Base-by-base conservation (phyloP, 306 rosid genomes). In the Gillenia trifoliata region DNA sequence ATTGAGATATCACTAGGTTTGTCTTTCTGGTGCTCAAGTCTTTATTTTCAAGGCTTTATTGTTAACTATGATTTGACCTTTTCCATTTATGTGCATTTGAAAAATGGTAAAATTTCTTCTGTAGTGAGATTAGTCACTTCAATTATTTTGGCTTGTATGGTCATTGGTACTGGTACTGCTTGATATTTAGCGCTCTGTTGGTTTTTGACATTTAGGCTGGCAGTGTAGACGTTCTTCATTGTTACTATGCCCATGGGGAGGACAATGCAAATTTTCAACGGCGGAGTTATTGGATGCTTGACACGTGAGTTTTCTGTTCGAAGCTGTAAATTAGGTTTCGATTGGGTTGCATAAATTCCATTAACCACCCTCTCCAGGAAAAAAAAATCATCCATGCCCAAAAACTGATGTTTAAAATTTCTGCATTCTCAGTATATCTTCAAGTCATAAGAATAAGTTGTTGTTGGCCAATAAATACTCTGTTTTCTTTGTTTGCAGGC, bases 181-280 rank as follows among this genome's bases (percentile, higher is more conserved):
- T 72, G 75, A 64, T 47, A 63, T 61, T 77, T 75, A 33, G 64
- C 30, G 62, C 12, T 65, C 70, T 30, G 41, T 75, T 79, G 57
- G 55, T 16, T 66, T 52, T 73, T 71, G 22, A 23, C 47, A 22
- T 62, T 78, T 69, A 91, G 96, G 90, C 85, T 76, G 90, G 91
- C 33, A 85, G 89, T 66, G 86, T 88, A 56, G 92, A 91, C 43
- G 92, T 81, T 66, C 78, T 91, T 79, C 89, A 89, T 43, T 88
- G 93, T 81, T 91, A 91, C 78, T 89, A 91, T 84, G 96, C 96
- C 38, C 96, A 89, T 68, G 89, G 96, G 52, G 93, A 91, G 85
- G 93, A 85, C 66, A 84, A 87, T 76, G 81, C 83, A 30, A 80
- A 74, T 75, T 91, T 91, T 79, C 93, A 87, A 81, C 84, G 96